phyloP scores from a whole-genome alignment of 306 rosid genomes.

The Vigna trinervia region DNA sequence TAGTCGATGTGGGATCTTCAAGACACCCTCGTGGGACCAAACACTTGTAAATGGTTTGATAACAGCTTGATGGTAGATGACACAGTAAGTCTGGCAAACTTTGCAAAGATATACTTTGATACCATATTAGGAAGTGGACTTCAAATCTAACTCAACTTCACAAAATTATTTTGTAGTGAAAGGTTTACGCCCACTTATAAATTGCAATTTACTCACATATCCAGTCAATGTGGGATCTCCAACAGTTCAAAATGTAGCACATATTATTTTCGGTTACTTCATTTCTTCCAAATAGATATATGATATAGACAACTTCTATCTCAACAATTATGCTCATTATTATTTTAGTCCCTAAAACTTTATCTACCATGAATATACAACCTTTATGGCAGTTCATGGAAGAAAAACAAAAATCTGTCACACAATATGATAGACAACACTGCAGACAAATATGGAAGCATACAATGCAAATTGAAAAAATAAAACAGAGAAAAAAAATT shows the following conservation, averaged over 20 bases:
- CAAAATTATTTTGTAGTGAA: too few species aligned
- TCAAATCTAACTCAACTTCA: too few species aligned
- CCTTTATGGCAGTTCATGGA: not conserved
- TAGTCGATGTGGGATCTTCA: too few species aligned
- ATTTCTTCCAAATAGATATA: not conserved
- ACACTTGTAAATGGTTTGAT: too few species aligned
- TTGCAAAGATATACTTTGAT: too few species aligned
- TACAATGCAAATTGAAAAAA: not conserved
- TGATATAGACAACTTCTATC: not conserved
- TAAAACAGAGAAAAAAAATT: not conserved
- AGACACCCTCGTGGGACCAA: too few species aligned
- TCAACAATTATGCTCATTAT: not conserved
- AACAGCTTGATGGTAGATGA: too few species aligned
- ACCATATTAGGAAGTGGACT: too few species aligned
- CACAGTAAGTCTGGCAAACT: too few species aligned
- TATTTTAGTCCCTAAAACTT: not conserved
- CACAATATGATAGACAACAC: not conserved
- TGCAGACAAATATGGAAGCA: not conserved
- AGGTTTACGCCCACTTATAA: too few species aligned
- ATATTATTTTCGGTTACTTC: not conserved
- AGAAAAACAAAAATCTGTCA: not conserved
- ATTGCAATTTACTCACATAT: too few species aligned
- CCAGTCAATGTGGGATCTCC: too few species aligned
- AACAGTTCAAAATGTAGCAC: not conserved
- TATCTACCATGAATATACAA: not conserved